Base-by-base conservation (phyloP, 169 alveolate genomes). In the Cryptosporidium felis region DNA sequence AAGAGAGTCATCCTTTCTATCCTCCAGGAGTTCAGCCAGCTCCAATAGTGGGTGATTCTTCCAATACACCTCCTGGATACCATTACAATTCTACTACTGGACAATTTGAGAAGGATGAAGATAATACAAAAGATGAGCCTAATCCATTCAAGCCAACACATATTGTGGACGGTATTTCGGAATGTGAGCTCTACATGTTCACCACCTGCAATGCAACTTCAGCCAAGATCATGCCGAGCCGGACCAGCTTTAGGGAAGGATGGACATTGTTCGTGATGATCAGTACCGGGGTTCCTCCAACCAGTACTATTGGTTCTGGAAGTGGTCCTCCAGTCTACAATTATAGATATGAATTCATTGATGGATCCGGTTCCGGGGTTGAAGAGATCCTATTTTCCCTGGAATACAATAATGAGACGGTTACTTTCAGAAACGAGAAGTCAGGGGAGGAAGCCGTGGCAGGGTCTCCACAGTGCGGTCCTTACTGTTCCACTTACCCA, bases 401-500 rank as follows among this genome's bases (percentile, higher is more conserved):
- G 12, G 28, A 28, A 4, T 60, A 60, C 46, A 32, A 60, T 34
- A 60, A 60, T 34, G 26, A 60, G 38, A 28, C 79, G 12, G 79
- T 60, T 12, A 60, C 49, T 26, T 60, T 60, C 18, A 60, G 26
- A 34, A 32, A 60, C 38, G 58, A 65, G 9, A n/a, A 28, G 8
- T 32, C 18, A 14, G 44, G 36, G 5, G 18, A 32, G n/a, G 26
- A 23, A 6, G n/a, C 46, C 9, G 10, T 34, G 4, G 56, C 16
- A 16, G 79, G 44, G 12, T 60, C 79, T 0, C 79, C 79, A 16
- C 79, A 60, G 49, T 60, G 79, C 38, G 79, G 79, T 23, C 79
- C 79, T 60, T 60, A 60, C 38, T 60, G 79, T 12, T 60, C 79
- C 30, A 60, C 79, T 34, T 60, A 60, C 38, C 79, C 79, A 60